Conservation (phyloP, 768 basidiomycete genomes). For the Aureoboletus auriporus region DNA sequence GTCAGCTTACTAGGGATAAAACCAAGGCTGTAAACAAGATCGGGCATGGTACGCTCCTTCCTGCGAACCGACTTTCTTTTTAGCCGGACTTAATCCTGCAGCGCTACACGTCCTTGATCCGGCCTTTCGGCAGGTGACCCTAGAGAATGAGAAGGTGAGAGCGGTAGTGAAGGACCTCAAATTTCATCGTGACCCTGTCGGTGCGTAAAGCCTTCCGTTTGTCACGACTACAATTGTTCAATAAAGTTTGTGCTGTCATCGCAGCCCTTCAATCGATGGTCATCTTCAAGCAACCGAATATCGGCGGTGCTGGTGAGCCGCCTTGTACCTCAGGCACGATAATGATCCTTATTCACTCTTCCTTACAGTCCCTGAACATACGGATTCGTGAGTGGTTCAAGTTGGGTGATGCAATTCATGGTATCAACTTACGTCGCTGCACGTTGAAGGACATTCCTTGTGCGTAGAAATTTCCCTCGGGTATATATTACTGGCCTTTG, state of each 20-base stretch:
- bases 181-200: slow-evolving; percentile 82
- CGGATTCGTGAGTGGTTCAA: slow-evolving; percentile 71
- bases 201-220: slow-evolving; percentile 35
- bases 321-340: not conserved
- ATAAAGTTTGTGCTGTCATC: not conserved
- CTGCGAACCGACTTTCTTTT: not conserved
- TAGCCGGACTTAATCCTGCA: slow-evolving; percentile 23
- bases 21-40: slow-evolving; percentile 91
- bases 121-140: slow-evolving; percentile 70
- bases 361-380: slow-evolving; percentile 76
- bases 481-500: not conserved
- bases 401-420: not conserved
- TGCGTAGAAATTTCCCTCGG: slow-evolving; percentile 29
- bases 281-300: slow-evolving; percentile 90
- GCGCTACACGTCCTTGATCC: slow-evolving; percentile 86
- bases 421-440: not conserved
- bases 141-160: slow-evolving; percentile 72
- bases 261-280: slow-evolving; percentile 90
- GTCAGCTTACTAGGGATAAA: slow-evolving; percentile 69
- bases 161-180: slow-evolving; percentile 70
- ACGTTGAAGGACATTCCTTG: slow-evolving; percentile 64
- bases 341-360: not conserved
- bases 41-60: slow-evolving; percentile 60
- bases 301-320: slow-evolving; percentile 82
- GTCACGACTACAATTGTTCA: not conserved